Base-by-base conservation (phyloP, 2,329 filamentous ascomycete genomes). In the Phaeophleospora eucalypticola region DNA sequence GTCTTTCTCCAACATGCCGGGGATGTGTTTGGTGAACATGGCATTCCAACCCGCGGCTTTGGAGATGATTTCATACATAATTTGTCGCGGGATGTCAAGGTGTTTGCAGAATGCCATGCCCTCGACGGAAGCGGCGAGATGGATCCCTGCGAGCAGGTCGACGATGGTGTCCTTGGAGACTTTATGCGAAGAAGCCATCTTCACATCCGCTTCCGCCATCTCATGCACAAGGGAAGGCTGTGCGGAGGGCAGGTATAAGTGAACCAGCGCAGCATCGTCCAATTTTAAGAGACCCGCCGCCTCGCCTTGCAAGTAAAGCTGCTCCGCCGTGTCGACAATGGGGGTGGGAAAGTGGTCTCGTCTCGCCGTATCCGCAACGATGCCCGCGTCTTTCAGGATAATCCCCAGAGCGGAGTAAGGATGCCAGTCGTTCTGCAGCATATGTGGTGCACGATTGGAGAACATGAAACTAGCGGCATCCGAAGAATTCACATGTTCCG, bases 331-430 rank as follows among this genome's bases (percentile, higher is more conserved):
- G 32, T 75, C 76, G 45, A 77, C 79, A 60, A 87, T 76, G 0
- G 80, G 80, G 1, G 76, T 76, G 0, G 81, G 75, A 62, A 84
- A 86, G 20, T 71, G 70, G 44, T 71, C 67, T 35, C 78, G 69
- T 16, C 81, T 71, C 1, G 82, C 81, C 48, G 81, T 81, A 19
- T 79, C 77, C 1, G 83, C 86, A 62, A 87, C 84, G 65, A 87
- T 87, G 41, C 78, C 74, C 10, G 69, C 69, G 49, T 75, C 72
- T 56, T 75, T 75, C 12, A 72, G 53, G 33, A 75, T 75, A 49
- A 75, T 75, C 3, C 65, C 70, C 21, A 75, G 62, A 0, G 73
- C 72, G 49, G 70, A 46, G 58, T 68, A 54, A 0, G 72, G 70
- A 34, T 68, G 68, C 65, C 73, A 75, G 53, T 78, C 75, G 45